A percentile compares a stretch with the other conserved stretches of the same genome.
Conservation (phyloP, 495 filamentous ascomycete species). For the Lepraria neglecta region DNA sequence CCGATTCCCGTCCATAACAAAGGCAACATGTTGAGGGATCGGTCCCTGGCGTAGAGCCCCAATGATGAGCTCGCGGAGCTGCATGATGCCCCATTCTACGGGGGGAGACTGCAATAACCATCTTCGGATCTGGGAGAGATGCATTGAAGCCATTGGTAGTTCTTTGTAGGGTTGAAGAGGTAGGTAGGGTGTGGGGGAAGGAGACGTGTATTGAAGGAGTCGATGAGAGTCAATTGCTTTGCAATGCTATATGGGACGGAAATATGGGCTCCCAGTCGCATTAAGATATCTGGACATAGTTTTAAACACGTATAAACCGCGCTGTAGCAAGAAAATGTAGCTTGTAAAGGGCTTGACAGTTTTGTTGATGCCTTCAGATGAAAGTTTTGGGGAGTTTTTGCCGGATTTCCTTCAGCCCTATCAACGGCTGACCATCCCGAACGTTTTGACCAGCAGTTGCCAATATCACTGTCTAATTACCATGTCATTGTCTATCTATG, state of each 20-base stretch:
- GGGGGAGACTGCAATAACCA: slow-evolving; percentile 89
- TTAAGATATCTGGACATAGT: too few species aligned
- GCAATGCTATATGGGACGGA: background rate
- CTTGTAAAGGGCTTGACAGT: background rate
- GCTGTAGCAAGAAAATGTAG: too few species aligned
- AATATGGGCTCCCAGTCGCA: too few species aligned
- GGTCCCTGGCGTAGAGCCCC: slow-evolving; percentile 83
- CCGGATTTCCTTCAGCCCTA: slow-evolving; percentile 9
- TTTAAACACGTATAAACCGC: too few species aligned
- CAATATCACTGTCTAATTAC: background rate
- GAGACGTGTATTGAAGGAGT: background rate
- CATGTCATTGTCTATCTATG: background rate
- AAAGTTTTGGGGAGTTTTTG: background rate
- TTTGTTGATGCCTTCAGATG: background rate
- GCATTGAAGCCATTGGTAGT: slow-evolving; percentile 43
- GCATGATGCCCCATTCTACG: slow-evolving; percentile 69
- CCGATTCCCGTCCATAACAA: slow-evolving; percentile 97
- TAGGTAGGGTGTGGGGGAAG: background rate
- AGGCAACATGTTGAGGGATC: slow-evolving; percentile 88
- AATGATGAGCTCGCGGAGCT: slow-evolving; percentile 73
- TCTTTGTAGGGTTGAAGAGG: background rate
- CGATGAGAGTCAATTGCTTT: background rate
- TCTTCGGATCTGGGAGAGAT: slow-evolving; percentile 68
- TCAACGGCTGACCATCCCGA: background rate
- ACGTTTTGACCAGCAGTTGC: background rate